Evolutionary conservation across 2,329 filamentous ascomycete species (phyloP), one percentile per base, ranked within the genome.

Genomic region (Penicillium sclerotigenum): DNA sequence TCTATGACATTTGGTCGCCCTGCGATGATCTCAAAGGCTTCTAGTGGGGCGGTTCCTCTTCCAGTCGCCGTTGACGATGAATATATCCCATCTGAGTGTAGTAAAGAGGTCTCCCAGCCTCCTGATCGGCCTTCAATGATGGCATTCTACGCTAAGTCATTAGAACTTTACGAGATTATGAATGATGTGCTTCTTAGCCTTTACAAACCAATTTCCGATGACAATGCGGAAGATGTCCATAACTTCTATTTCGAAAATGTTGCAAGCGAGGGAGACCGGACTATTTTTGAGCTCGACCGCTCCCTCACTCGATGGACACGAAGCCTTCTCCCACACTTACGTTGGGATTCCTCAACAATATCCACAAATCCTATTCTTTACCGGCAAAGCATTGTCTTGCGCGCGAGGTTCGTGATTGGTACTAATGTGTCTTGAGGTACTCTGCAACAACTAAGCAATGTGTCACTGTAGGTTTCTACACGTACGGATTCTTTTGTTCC

Each of bases 1-100:
- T 70, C 71, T 10, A 74, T 74, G 72, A 72, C 67, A 8, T 73
- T 72, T 52, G 70, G 71, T 18, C 70, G 71, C 8, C 72, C 72
- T 2, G 65, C 69, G 5, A 72, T 73, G 71, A 70, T 74, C 36
- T 68, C 69, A 6, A 68, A 66, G 54, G 57, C 57, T 1, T 66
- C 68, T 0, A 64, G 61, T 29, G 62, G 58, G 4, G 59, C 61
- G 0, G 68, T 73, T 8, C 70, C 71, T 0, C 24, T 73, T 13
- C 71, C 71, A 4, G 49, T 52, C 1, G 61, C 62, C 4, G 57
- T 74, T 5, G 71, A 73, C 16, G 71, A 73, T 37, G 71, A 74
- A 29, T 68, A 65, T 20, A 64, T 71, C 10, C 52, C 60, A 13
- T 36, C 56, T 2, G 54, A 56, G 0, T 54, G 53, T 4, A 57